Base-by-base conservation (phyloP, 1,284 basidiomycete genomes). In the Inonotus obliquus region DNA sequence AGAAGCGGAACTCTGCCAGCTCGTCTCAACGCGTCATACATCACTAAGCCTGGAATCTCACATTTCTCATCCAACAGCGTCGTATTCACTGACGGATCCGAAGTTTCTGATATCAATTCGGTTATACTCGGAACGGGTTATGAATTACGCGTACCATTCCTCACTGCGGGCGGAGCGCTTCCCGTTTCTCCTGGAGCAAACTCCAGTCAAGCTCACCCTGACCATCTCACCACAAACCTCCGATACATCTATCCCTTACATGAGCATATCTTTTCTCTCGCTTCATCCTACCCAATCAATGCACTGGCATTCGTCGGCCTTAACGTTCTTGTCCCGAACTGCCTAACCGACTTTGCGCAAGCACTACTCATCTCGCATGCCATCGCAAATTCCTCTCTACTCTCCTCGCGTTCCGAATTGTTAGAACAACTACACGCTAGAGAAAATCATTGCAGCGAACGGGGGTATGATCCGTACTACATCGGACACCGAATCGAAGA, bases 51-150 rank as follows among this genome's bases (percentile, higher is more conserved):
- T 5, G 76, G 75, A 37, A 79, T 84, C 47, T 73, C 76, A 1
- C 74, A 79, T 67, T 84, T 86, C 67, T 80, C 78, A 0, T 49
- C 67, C 1, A 66, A 74, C 23, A 72, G 72, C 2, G 69, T 84
- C 53, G 74, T 80, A 7, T 82, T 85, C 65, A 68, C 67, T 0
- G 82, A 85, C 64, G 78, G 77, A 3, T 76, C 78, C 0, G 65
- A 67, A 0, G 64, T 74, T 0, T 45, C 62, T 14, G 73, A 77
- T 44, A 75, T 82, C 23, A 81, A 85, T 62, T 66, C 75, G 1
- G 69, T 86, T 27, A 69, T 85, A 38, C 74, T 83, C 10, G 83
- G 72, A 0, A 85, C 82, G 0, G 84, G 84, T 4, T 85, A 85
- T 64, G 77, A 83, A 58, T 65, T 79, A 59, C 76, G 74, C 35